These are phyloP conservation scores for Podaxis mareebaensis DNA, from an alignment of 768 basidiomycete species.

Conservation along the genomic window DNA sequence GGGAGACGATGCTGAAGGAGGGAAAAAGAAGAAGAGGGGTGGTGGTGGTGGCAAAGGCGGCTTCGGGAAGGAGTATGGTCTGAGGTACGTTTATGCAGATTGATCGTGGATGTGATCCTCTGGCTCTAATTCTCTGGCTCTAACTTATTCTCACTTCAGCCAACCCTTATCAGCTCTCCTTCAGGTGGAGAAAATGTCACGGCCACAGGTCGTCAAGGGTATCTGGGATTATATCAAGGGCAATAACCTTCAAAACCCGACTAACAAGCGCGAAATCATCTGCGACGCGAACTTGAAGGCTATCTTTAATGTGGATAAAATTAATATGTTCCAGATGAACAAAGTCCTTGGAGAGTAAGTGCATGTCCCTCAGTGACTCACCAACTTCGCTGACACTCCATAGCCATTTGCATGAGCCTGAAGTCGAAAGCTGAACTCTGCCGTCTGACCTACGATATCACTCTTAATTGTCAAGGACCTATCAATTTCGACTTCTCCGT, in stretches of 20 bases:
- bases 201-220: conserved; percentile 89
- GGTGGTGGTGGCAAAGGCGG: conserved; percentile 63
- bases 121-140: conserved; percentile 12
- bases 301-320: conserved; percentile 78
- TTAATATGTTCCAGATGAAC: conserved; percentile 97
- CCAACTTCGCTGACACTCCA: background rate
- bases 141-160: conserved; percentile 39
- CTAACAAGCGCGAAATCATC: conserved; percentile 80
- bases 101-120: background rate
- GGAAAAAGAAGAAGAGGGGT: conserved; percentile 41
- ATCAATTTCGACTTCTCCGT: background rate
- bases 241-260: conserved; percentile 81
- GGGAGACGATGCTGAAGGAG: conserved; percentile 42
- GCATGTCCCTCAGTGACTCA: background rate
- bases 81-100: conserved; percentile 53
- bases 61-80: conserved; percentile 72
- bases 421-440: conserved; percentile 18
- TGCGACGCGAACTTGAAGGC: conserved; percentile 74
- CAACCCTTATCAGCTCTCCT: conserved; percentile 72
- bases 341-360: conserved; percentile 79
- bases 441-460: background rate
- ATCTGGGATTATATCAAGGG: conserved; percentile 89
- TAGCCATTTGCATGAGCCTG: conserved; percentile 40
- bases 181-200: conserved; percentile 67
- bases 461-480: background rate